Percentiles rank a stretch among this genome's conserved stretches.
Conservation (phyloP, 371 early-diverging fungal genomes). For the Parasitella parasitica region DNA sequence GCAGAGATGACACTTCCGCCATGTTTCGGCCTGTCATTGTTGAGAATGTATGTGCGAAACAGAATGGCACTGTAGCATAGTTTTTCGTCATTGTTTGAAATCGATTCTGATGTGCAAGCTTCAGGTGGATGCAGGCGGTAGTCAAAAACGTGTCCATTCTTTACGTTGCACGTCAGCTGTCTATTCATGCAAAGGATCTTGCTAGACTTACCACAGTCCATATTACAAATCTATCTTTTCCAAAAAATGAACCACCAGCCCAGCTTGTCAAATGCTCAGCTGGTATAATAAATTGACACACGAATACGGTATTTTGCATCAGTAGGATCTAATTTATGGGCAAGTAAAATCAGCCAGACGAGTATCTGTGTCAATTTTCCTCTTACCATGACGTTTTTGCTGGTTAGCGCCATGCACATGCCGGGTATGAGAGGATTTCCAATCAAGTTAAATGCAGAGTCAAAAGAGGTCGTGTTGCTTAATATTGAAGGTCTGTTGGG, state of each 20-base stretch:
- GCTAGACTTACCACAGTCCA: conserved; percentile 28
- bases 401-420: conserved; percentile 36
- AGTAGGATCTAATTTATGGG: conserved; percentile 37
- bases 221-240: conserved; percentile 23
- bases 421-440: conserved; percentile 20
- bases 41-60: conserved; percentile 20
- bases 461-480: conserved; percentile 12
- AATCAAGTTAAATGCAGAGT: conserved; percentile 27
- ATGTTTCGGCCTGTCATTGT: background rate
- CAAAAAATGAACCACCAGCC: conserved; percentile 36
- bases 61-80: conserved; percentile 35
- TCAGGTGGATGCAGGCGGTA: conserved; percentile 31
- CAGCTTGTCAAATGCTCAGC: conserved; percentile 28
- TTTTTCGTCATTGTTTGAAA: conserved; percentile 13
- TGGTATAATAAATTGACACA: conserved; percentile 33
- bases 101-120: conserved; percentile 14
- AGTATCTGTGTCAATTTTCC: background rate
- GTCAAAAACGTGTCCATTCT: conserved; percentile 38
- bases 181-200: background rate
- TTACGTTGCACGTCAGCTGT: background rate
- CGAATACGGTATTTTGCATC: conserved; percentile 19
- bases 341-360: no score
- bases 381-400: conserved; percentile 32
- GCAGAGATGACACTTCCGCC: conserved; percentile 1
- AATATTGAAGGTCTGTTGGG: conserved; percentile 16